These are phyloP conservation scores for Xylaria curta DNA, from an alignment of 495 filamentous ascomycete genomes.

Conservation along the genomic window DNA sequence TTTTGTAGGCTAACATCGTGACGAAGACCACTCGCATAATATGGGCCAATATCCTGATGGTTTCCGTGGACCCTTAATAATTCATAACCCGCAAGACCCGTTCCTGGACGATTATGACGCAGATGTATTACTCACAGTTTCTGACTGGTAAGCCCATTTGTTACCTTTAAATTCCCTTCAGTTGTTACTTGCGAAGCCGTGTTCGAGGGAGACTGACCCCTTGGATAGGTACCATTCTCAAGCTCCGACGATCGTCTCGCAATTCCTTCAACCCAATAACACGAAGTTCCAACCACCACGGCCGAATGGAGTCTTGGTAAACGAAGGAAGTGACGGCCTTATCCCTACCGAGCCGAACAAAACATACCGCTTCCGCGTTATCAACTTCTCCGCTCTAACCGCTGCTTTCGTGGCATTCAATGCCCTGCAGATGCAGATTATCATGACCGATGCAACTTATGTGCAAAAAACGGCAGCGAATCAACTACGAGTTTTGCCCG, in stretches of 20 bases:
- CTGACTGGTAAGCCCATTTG: constrained; percentile 61
- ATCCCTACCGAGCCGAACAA: constrained; percentile 69
- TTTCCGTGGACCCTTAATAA: constrained; percentile 72
- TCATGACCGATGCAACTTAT: constrained; percentile 57
- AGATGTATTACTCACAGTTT: constrained; percentile 63
- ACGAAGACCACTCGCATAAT: constrained; percentile 71
- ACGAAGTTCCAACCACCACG: constrained; percentile 62
- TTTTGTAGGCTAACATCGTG: constrained; percentile 28
- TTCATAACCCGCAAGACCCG: constrained; percentile 71
- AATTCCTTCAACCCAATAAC: constrained; percentile 61
- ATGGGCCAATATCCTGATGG: constrained; percentile 79
- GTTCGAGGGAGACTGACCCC: constrained; percentile 54
- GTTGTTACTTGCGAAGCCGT: too few relatives aligned
- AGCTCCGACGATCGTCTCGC: constrained; percentile 59
- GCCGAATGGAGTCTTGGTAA: constrained; percentile 68
- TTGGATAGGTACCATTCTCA: constrained; percentile 67
- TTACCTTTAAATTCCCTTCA: neutral
- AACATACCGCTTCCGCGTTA: constrained; percentile 77
- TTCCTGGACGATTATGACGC: constrained; percentile 69
- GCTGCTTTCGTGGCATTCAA: constrained; percentile 67
- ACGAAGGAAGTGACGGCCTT: constrained; percentile 65
- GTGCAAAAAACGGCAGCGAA: constrained; percentile 42
- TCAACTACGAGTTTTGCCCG: constrained; percentile 58
- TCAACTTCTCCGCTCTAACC: constrained; percentile 73
- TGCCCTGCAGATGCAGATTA: constrained; percentile 67